Conservation (phyloP, 1,139 yeast species). For the Saccharomyces hybrid region DNA sequence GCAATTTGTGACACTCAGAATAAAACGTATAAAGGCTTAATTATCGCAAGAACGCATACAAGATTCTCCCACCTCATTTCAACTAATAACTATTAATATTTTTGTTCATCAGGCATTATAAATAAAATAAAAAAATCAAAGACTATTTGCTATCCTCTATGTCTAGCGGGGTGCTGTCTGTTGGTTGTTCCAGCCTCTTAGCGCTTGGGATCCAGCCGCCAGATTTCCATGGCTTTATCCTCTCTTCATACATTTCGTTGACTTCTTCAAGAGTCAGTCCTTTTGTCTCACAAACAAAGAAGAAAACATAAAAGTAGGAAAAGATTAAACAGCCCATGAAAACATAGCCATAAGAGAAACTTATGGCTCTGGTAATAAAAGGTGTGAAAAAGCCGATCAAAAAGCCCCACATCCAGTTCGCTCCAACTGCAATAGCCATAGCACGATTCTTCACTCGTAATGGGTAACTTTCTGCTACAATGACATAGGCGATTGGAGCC, state of each 20-base stretch:
- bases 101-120: background rate
- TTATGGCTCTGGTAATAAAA: constrained; percentile 19
- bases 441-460: constrained; percentile 67
- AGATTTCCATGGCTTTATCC: constrained; percentile 39
- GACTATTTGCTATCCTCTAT: background rate
- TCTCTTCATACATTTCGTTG: constrained; percentile 44
- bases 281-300: constrained; percentile 58
- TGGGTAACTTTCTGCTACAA: constrained; percentile 67
- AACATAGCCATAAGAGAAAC: constrained; percentile 51
- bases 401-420: constrained; percentile 72
- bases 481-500: constrained; percentile 72
- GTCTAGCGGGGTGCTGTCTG: background rate
- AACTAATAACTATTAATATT: background rate
- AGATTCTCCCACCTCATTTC: background rate
- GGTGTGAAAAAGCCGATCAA: constrained; percentile 55
- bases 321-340: constrained; percentile 56
- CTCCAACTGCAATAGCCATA: constrained; percentile 60
- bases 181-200: constrained; percentile 22
- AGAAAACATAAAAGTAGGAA: constrained; percentile 41
- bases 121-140: background rate
- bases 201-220: constrained; percentile 15
- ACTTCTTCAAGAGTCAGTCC: constrained; percentile 63
- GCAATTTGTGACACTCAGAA: background rate
- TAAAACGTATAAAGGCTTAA: background rate
- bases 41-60: background rate